Evolutionary conservation across 2,329 filamentous ascomycete species (phyloP).

Genomic region (Sphaceloma murrayae): DNA sequence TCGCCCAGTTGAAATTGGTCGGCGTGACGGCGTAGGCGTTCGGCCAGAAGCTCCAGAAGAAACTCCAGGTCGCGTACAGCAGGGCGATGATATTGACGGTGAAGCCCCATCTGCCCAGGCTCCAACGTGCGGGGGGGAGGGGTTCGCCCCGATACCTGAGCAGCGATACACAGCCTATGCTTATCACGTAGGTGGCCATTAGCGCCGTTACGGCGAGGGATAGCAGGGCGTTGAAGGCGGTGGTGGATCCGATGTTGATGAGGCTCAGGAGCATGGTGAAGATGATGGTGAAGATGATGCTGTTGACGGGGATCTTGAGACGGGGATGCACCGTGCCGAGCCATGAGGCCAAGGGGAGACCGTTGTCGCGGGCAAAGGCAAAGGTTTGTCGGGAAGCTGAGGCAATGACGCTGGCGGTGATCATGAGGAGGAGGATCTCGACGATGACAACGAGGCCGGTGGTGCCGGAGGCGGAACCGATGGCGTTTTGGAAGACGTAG

Average conservation of each 20-base stretch:
- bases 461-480: constrained; percentile 23
- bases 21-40: constrained; percentile 29
- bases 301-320: constrained; percentile 22
- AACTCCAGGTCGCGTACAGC: constrained; percentile 40
- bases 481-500: constrained; percentile 29
- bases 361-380: constrained; percentile 20
- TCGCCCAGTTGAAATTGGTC: constrained; percentile 43
- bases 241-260: constrained; percentile 29
- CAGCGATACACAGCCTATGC: constrained; percentile 30
- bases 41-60: constrained; percentile 32
- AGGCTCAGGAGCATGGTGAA: constrained; percentile 27
- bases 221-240: constrained; percentile 36
- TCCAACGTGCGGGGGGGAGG: constrained; percentile 32
- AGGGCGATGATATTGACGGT: constrained; percentile 33
- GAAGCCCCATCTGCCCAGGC: constrained; percentile 32
- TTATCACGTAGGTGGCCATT: constrained; percentile 34
- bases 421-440: constrained; percentile 20
- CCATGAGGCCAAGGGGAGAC: constrained; percentile 19
- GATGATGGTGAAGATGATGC: constrained; percentile 22
- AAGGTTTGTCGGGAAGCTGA: constrained; percentile 20
- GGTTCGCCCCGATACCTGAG: constrained; percentile 29
- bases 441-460: constrained; percentile 22
- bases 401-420: constrained; percentile 18
- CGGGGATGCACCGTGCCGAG: constrained; percentile 18
- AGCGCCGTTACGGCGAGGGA: constrained; percentile 32